Percentiles rank a stretch among this genome's conserved stretches.
Evolutionary conservation across 73 alveolate genomes (phyloP).

Genomic region (Tetrahymena elliotti): DNA sequence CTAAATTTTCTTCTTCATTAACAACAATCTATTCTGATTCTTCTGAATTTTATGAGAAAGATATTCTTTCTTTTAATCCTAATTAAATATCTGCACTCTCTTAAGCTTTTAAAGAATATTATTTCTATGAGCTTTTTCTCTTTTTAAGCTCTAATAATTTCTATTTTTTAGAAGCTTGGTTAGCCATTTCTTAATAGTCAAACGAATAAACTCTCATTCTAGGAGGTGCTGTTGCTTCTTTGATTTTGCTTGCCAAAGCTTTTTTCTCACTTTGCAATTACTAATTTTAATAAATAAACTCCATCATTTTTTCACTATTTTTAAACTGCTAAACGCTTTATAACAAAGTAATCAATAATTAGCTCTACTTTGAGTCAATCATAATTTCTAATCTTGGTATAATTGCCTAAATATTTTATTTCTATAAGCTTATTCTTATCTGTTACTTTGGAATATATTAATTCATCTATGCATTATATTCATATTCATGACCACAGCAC

Average conservation of each 20-base stretch:
- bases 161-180: neutral
- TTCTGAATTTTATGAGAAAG: neutral
- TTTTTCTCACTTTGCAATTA: neutral
- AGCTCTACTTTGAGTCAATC: neutral
- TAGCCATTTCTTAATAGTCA: neutral
- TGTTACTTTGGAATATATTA: neutral
- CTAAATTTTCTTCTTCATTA: neutral
- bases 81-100: neutral
- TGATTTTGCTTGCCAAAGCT: neutral
- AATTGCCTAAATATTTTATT: neutral
- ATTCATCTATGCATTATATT: neutral
- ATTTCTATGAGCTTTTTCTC: neutral
- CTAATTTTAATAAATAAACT: neutral
- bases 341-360: neutral
- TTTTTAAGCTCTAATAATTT: neutral
- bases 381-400: neutral
- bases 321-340: neutral
- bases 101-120: neutral
- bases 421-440: neutral
- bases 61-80: neutral
- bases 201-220: neutral
- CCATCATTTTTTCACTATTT: neutral
- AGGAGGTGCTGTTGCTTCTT: neutral
- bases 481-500: neutral
- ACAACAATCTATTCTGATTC: neutral